These are phyloP conservation scores for Boletus rubescentipes DNA, from an alignment of 768 basidiomycete species.

Conservation along the genomic window DNA sequence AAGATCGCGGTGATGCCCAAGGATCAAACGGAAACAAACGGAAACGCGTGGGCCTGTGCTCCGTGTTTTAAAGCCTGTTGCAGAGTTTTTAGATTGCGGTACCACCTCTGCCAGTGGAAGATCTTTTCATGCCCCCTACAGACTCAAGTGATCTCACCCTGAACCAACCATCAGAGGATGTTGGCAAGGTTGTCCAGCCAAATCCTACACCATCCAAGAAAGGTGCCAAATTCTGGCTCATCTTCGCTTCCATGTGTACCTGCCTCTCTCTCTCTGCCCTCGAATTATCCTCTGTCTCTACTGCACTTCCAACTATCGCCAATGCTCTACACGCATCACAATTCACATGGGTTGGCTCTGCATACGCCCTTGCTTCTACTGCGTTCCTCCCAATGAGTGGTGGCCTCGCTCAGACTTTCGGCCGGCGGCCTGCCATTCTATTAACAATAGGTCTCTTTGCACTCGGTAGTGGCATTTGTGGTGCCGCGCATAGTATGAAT, in stretches of 20 bases:
- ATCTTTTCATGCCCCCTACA: too few relatives aligned
- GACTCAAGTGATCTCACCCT: too few relatives aligned
- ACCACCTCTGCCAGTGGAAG: too few relatives aligned
- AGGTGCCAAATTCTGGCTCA: constrained; percentile 30
- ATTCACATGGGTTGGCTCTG: constrained; percentile 46
- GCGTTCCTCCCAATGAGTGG: constrained; percentile 42
- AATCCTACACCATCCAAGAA: background rate
- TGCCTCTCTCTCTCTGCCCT: constrained; percentile 33
- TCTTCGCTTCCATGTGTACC: constrained; percentile 29
- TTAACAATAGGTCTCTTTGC: constrained; percentile 36
- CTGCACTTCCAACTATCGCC: constrained; percentile 44
- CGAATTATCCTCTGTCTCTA: constrained; percentile 34
- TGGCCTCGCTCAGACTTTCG: constrained; percentile 40
- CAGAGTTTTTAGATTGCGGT: too few relatives aligned
- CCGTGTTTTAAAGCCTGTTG: too few relatives aligned
- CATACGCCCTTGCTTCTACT: constrained; percentile 42
- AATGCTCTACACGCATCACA: constrained; percentile 36
- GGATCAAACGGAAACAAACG: too few relatives aligned
- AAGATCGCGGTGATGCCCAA: too few relatives aligned
- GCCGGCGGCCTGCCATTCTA: constrained; percentile 36
- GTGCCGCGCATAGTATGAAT: constrained; percentile 40
- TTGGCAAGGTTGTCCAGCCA: background rate
- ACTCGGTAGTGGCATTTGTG: constrained; percentile 42
- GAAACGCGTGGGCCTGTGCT: too few relatives aligned
- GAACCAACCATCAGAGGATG: too few relatives aligned